These are phyloP conservation scores for Podaxis sp. DNA, from an alignment of 768 basidiomycete species.

Conservation along the genomic window DNA sequence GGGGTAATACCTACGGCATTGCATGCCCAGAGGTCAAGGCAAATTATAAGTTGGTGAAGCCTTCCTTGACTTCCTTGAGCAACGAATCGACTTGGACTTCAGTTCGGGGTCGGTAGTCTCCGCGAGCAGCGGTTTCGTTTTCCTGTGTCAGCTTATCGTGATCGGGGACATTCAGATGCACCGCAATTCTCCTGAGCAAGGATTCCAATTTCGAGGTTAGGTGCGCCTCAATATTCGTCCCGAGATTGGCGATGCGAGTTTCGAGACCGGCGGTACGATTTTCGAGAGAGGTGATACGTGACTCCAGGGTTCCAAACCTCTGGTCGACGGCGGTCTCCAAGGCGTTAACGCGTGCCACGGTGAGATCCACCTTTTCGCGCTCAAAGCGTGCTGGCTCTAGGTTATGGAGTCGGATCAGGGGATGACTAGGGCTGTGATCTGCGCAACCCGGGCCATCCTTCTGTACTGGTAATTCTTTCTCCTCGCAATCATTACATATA, in stretches of 20 bases:
- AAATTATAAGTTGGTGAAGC: too few species aligned
- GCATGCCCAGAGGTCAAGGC: too few species aligned
- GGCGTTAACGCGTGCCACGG: not conserved
- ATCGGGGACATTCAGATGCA: not conserved
- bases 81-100: too few species aligned
- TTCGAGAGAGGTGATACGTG: not conserved
- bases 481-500: constrained; percentile 8
- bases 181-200: constrained; percentile 1
- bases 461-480: not conserved
- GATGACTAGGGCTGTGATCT: not conserved
- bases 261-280: not conserved
- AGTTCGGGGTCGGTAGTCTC: too few species aligned
- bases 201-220: constrained; percentile 1
- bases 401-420: not conserved
- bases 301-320: not conserved
- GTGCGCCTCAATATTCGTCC: not conserved
- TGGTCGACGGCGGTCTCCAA: not conserved
- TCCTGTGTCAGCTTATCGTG: not conserved
- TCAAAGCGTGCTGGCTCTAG: not conserved
- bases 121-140: not conserved
- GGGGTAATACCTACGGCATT: too few species aligned
- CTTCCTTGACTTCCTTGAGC: too few species aligned
- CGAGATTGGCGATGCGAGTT: not conserved
- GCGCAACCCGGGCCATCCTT: not conserved
- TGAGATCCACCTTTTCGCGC: not conserved